Conservation (phyloP, 2,329 filamentous ascomycete genomes). For the Trichoderma atrobrunneum region DNA sequence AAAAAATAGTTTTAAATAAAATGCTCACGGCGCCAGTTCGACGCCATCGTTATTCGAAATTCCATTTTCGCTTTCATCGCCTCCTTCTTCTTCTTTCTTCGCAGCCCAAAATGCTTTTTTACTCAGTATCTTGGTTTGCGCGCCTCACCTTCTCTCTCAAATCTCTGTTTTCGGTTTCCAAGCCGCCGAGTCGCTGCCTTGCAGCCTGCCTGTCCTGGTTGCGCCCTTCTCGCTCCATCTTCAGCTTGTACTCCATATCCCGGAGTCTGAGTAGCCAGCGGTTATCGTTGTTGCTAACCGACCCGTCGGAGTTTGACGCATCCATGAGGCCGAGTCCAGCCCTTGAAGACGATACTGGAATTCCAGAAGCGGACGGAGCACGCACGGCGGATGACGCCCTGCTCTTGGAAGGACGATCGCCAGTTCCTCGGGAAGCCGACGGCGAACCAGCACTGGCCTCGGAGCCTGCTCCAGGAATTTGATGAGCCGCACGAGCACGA, state of each 20-base stretch:
- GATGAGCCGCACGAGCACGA: constrained; percentile 48
- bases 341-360: constrained; percentile 24
- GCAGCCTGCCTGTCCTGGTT: constrained; percentile 82
- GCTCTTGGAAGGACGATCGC: constrained; percentile 41
- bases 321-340: constrained; percentile 18
- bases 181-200: constrained; percentile 72
- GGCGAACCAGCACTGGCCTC: constrained; percentile 46
- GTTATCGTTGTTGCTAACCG: constrained; percentile 51
- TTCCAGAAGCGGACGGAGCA: constrained; percentile 29
- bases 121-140: constrained; percentile 28
- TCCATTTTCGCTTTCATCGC: background rate
- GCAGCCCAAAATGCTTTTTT: background rate
- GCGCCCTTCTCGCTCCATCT: constrained; percentile 83
- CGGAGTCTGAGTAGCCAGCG: constrained; percentile 82
- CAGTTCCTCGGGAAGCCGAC: constrained; percentile 51
- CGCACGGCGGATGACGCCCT: constrained; percentile 35
- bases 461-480: constrained; percentile 39
- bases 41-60: background rate
- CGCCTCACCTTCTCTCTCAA: constrained; percentile 60
- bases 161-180: constrained; percentile 70
- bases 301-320: constrained; percentile 1
- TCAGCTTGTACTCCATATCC: constrained; percentile 84
- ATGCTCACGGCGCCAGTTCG: background rate
- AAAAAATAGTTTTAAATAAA: background rate
- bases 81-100: background rate